Evolutionary conservation across 768 basidiomycete species (phyloP), one percentile per base, ranked within the genome.

Genomic region (Scleroderma citrinum): DNA sequence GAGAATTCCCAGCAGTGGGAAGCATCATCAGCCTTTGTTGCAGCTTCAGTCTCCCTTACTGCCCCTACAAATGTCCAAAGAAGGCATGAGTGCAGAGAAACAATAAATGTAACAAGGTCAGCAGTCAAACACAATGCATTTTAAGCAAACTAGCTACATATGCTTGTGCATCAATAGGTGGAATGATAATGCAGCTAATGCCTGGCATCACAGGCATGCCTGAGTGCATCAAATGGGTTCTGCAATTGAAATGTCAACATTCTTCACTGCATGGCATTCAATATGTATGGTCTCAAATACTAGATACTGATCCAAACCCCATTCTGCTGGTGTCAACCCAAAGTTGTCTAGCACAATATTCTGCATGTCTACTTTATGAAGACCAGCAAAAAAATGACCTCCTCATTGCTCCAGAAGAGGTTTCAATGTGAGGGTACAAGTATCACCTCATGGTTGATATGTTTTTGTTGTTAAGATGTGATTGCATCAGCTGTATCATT

Each of bases 171-270:
- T 7, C n/a, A 2, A 8, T 20, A 44, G 17, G 24, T 34, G 34
- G 23, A 16, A 36, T 7, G 17, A 26, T 13, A 56, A 24, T 4
- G 35, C 26, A 3, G 41, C 6, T 2, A 55, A 10, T 17, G 46
- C 58, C 35, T 57, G 51, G 14, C 53, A 57, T 56, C 58, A 59
- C 0, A 51, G 34, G 19, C 40, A 36, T 10, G 58, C 56, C 19
- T 14, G 14, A 3, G 31, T 13, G 26, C 50, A 49, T 56, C 56
- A 59, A 11, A 55, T 50, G 2, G 14, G 3, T 2, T 44, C 49
- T 5, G 35, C 46, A 36, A 57, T 53, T 1, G 29, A 49, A 0
- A 56, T 30, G 0, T 46, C 17, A 2, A 58, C 10, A 29, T 54
- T 24, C 13, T 52, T 57, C 2, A 35, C 45, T 26, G 17, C 14